A percentile compares a stretch with the other conserved stretches of the same genome.
These are phyloP conservation scores for Colletotrichum kahawae DNA, from an alignment of 2,329 filamentous ascomycete species.

Conservation along the genomic window DNA sequence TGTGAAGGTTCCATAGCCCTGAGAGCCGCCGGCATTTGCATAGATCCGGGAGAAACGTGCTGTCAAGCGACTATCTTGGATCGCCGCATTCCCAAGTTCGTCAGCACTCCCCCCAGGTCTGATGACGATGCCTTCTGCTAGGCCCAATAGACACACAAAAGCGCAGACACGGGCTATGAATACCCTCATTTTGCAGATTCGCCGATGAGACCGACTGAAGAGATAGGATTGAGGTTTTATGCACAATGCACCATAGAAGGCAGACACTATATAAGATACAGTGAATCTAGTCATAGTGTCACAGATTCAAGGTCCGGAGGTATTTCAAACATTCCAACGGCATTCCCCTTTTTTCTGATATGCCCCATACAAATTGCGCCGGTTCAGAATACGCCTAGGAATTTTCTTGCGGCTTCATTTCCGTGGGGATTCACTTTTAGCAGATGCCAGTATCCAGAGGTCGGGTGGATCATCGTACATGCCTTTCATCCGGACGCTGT, in stretches of 20 bases:
- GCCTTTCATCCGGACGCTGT: fast-evolving
- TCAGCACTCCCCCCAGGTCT: neutral
- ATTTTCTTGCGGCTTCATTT: neutral
- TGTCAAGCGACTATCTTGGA: neutral
- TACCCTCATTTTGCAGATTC: neutral
- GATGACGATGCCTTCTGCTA: neutral
- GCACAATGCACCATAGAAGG: neutral
- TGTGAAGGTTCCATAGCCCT: neutral
- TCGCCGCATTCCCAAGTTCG: neutral
- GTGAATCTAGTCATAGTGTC: neutral
- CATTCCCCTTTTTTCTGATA: neutral
- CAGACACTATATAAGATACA: neutral
- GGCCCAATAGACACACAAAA: neutral
- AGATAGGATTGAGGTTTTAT: neutral
- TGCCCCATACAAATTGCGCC: neutral
- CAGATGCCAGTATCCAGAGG: neutral
- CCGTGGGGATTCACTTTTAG: fast-evolving
- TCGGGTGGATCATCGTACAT: neutral
- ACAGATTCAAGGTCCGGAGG: fast-evolving
- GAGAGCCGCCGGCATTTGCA: neutral
- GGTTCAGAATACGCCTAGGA: neutral
- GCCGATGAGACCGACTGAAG: neutral
- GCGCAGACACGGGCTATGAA: neutral
- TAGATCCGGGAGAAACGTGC: too few relatives aligned
- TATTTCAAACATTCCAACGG: neutral